A percentile compares a stretch with the other conserved stretches of the same genome.
Conservation (phyloP, 495 filamentous ascomycete genomes). For the Aspergillus haitiensis region DNA sequence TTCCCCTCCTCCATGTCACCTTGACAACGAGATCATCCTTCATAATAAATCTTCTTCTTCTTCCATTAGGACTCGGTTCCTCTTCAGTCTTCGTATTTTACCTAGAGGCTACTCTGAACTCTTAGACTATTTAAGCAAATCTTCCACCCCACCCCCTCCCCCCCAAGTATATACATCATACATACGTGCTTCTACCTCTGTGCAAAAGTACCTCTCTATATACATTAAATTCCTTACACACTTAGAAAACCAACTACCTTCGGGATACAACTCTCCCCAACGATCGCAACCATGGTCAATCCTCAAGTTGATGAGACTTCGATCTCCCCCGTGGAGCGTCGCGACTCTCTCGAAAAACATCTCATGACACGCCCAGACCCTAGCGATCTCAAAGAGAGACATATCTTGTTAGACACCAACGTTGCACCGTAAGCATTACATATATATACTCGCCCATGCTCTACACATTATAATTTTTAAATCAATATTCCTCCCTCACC, state of each 20-base stretch:
- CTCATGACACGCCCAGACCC: conserved; percentile 75
- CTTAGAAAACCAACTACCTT: neutral
- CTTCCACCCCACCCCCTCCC: neutral
- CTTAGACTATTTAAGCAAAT: neutral
- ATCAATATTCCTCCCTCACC: neutral
- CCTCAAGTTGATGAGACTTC: conserved; percentile 38
- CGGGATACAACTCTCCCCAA: neutral
- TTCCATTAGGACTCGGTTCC: neutral
- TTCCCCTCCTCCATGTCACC: conserved; percentile 15
- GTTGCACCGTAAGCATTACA: conserved; percentile 62
- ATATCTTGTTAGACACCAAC: conserved; percentile 71
- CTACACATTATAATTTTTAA: too few relatives aligned
- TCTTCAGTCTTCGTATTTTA: neutral
- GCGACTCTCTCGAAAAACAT: conserved; percentile 87
- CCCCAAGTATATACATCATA: neutral
- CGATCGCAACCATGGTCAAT: conserved; percentile 24
- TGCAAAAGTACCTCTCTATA: too few relatives aligned
- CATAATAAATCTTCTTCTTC: neutral
- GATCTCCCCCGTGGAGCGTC: conserved; percentile 67
- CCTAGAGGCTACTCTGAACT: neutral
- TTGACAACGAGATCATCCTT: conserved; percentile 9
- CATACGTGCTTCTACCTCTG: neutral
- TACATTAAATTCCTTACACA: neutral
- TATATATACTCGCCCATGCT: too few relatives aligned
- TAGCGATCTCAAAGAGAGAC: conserved; percentile 73